Conservation (phyloP, 805 yeast species). For the Debaryomyces hansenii region DNA sequence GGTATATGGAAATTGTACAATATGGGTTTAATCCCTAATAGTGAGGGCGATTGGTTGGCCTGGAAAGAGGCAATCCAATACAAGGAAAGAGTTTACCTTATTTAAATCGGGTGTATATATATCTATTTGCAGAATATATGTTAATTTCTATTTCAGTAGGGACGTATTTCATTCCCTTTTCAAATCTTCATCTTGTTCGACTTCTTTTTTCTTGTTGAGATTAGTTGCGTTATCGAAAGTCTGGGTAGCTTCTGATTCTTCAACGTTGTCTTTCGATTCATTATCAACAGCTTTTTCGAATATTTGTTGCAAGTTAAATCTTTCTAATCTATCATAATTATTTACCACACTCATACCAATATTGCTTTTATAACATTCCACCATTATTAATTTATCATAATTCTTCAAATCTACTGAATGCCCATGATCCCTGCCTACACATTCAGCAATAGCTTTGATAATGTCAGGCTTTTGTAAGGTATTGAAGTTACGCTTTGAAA, state of each 20-base stretch:
- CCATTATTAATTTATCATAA: conserved; percentile 74
- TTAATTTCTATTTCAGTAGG: background rate
- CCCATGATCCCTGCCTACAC: conserved; percentile 66
- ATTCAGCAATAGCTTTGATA: conserved; percentile 67
- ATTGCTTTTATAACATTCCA: conserved; percentile 86
- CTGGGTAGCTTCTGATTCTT: background rate
- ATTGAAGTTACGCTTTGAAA: conserved; percentile 76
- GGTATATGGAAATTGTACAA: conserved; percentile 83
- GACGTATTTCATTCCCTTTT: no score
- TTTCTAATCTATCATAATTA: conserved; percentile 58
- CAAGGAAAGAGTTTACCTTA: conserved; percentile 5
- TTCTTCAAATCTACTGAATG: conserved; percentile 80
- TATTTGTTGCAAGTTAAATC: conserved; percentile 81
- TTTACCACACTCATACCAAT: conserved; percentile 85
- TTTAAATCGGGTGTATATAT: background rate
- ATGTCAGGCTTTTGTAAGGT: conserved; percentile 70
- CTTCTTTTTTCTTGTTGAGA: no score
- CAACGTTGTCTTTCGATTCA: background rate
- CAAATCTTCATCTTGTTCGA: no score
- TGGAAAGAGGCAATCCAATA: conserved; percentile 59
- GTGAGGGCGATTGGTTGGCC: conserved; percentile 85
- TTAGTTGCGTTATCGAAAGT: no score
- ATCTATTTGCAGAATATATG: background rate
- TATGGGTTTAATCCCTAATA: conserved; percentile 91
- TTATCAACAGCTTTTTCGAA: conserved; percentile 41